Evolutionary conservation across 1,284 basidiomycete genomes (phyloP).

Genomic region (Lentinula novae-zelandiae): DNA sequence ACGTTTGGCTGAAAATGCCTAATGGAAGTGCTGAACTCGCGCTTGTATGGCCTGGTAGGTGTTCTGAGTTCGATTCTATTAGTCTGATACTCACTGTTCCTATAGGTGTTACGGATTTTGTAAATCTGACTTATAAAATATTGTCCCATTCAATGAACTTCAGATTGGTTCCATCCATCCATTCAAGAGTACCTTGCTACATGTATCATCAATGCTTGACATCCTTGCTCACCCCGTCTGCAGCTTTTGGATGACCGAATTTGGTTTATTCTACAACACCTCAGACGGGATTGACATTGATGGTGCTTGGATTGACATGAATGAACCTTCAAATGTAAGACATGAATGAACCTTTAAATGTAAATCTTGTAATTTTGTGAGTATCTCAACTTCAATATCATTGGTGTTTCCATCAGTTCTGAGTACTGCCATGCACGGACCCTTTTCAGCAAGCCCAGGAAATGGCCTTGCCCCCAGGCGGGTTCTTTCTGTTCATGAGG

Average conservation of each 20-base stretch:
- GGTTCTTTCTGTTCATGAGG: slow-evolving; percentile 71
- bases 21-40: slow-evolving; percentile 61
- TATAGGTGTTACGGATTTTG: slow-evolving; percentile 39
- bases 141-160: neutral
- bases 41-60: slow-evolving; percentile 65
- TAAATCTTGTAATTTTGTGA: neutral
- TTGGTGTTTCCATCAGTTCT: slow-evolving; percentile 41
- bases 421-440: slow-evolving; percentile 51
- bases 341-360: too few species aligned
- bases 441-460: slow-evolving; percentile 51
- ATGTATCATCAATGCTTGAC: neutral
- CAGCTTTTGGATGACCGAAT: slow-evolving; percentile 66
- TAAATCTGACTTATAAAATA: too few species aligned
- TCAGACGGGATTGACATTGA: slow-evolving; percentile 60
- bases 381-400: neutral
- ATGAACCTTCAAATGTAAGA: slow-evolving; percentile 61
- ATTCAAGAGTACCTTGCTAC: slow-evolving; percentile 38
- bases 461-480: slow-evolving; percentile 56
- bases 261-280: slow-evolving; percentile 54
- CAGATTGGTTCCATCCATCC: slow-evolving; percentile 67
- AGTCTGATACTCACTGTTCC: neutral
- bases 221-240: neutral
- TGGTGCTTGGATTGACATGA: slow-evolving; percentile 74
- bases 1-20: slow-evolving; percentile 60
- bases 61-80: neutral